phyloP scores from a whole-genome alignment of 2,329 filamentous ascomycete species.

The Aurifilum marmelostoma region DNA sequence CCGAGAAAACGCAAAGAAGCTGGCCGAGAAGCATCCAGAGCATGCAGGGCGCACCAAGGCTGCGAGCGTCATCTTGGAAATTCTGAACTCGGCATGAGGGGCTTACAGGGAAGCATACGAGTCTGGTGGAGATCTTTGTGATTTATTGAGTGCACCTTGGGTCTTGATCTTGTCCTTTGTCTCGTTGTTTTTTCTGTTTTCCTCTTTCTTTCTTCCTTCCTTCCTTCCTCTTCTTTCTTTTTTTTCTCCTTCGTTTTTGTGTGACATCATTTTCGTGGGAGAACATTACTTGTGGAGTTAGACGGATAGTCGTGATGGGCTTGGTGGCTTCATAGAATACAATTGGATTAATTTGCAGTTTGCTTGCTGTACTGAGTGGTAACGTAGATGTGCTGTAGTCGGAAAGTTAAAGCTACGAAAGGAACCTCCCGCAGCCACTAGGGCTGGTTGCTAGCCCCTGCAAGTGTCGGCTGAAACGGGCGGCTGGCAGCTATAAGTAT shows the following conservation, averaged over 20 bases:
- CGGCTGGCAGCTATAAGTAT: neutral
- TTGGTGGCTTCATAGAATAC: neutral
- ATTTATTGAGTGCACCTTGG: neutral
- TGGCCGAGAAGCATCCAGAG: conserved; percentile 25
- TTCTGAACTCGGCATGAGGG: neutral
- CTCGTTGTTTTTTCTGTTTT: neutral
- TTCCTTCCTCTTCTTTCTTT: neutral
- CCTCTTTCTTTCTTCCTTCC: neutral
- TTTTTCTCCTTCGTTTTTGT: no score
- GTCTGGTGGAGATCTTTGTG: neutral
- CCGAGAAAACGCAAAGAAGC: conserved; percentile 19
- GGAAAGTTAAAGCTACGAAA: neutral
- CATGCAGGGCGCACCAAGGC: conserved; percentile 24
- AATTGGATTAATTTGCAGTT: neutral
- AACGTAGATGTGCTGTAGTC: neutral
- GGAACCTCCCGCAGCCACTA: neutral
- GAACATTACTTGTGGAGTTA: neutral
- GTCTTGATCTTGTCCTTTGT: neutral
- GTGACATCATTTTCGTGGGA: neutral
- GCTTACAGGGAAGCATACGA: neutral
- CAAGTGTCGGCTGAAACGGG: neutral
- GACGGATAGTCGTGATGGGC: neutral
- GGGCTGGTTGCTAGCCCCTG: neutral
- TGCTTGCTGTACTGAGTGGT: no score
- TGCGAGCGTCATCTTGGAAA: conserved; percentile 16